Conservation (phyloP, 2,329 filamentous ascomycete genomes). For the Aspergillus udagawae region DNA sequence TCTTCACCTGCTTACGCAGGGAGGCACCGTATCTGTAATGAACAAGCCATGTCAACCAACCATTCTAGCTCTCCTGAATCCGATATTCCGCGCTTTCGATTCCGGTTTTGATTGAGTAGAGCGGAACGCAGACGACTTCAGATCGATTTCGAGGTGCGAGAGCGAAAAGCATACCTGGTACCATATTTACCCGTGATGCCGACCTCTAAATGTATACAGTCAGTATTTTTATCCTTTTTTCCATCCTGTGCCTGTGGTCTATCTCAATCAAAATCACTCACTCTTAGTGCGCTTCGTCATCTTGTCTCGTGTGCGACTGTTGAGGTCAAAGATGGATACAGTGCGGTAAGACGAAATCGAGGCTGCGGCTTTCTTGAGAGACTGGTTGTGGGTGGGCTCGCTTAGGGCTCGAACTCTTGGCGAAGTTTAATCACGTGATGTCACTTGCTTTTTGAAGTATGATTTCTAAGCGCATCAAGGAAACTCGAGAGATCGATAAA, state of each 20-base stretch:
- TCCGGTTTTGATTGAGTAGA: constrained; percentile 9
- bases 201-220: constrained; percentile 58
- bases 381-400: constrained; percentile 37
- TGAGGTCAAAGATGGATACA: constrained; percentile 36
- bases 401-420: constrained; percentile 34
- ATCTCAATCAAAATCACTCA: constrained; percentile 26
- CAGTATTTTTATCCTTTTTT: constrained; percentile 1
- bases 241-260: not conserved
- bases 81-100: constrained; percentile 16
- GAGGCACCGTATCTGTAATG: constrained; percentile 86
- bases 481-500: not conserved
- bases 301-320: constrained; percentile 51
- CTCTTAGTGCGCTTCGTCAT: constrained; percentile 96
- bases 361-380: constrained; percentile 29
- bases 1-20: constrained; percentile 98
- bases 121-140: constrained; percentile 10
- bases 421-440: constrained; percentile 24
- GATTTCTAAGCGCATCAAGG: not conserved
- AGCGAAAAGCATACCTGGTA: constrained; percentile 68
- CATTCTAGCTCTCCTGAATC: constrained; percentile 5
- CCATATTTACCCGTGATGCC: constrained; percentile 99
- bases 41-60: constrained; percentile 19
- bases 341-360: constrained; percentile 31
- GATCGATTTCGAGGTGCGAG: constrained; percentile 14
- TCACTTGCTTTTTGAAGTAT: not conserved